Evolutionary conservation across 495 filamentous ascomycete genomes (phyloP).

Genomic region (Xylaria flabelliformis): DNA sequence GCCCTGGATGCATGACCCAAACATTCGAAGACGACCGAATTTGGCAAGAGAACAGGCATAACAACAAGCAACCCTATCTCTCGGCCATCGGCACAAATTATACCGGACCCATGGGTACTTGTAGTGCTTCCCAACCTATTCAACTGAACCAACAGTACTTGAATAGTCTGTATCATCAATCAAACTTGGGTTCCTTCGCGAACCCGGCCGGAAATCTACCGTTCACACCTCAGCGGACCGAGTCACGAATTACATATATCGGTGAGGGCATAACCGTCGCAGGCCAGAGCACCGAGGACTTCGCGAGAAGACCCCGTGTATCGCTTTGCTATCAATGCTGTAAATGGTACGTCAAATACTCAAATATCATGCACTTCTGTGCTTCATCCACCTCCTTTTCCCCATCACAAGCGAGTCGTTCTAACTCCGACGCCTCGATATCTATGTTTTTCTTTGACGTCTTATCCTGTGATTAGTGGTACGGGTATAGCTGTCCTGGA

Average conservation of each 20-base stretch:
- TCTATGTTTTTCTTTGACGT: neutral
- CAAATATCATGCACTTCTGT: neutral
- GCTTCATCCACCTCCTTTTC: neutral
- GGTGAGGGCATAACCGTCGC: slow-evolving; percentile 6
- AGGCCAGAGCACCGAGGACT: slow-evolving; percentile 5
- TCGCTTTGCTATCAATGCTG: slow-evolving; percentile 29
- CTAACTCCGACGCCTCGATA: neutral
- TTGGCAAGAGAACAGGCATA: neutral
- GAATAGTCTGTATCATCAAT: too few relatives aligned
- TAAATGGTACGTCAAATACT: slow-evolving; percentile 17
- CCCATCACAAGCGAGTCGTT: neutral
- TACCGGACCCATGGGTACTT: neutral
- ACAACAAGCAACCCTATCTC: neutral
- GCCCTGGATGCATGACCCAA: neutral
- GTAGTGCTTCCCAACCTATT: neutral
- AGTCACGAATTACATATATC: neutral
- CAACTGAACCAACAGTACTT: neutral
- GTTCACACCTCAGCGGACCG: neutral
- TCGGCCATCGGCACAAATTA: neutral
- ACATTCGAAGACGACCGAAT: neutral
- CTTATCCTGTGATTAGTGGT: neutral
- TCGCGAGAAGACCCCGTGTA: neutral
- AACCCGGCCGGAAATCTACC: neutral
- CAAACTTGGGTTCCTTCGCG: neutral
- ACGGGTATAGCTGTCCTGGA: too few relatives aligned